Base-by-base conservation (phyloP, 192 early-diverging fungal species). In the Geranomyces variabilis region DNA sequence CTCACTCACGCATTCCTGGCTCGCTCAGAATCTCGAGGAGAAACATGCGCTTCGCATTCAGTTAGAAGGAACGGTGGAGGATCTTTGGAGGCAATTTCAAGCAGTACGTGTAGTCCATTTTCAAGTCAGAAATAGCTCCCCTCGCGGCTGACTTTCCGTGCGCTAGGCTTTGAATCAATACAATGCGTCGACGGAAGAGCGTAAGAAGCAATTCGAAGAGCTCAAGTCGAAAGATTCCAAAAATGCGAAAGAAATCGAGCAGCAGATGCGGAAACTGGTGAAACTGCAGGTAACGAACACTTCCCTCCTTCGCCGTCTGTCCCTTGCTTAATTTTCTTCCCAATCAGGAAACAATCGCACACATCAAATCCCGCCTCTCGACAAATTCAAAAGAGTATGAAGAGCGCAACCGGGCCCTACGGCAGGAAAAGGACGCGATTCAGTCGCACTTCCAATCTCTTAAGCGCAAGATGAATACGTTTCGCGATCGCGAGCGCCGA, bases 41-140 rank as follows among this genome's bases (percentile, higher is more conserved):
- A 86, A 86, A 61, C 87, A 88, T 75, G 83, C 85, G 8, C 68
- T 86, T 45, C 59, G 87, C 30, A 88, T 88, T 44, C 85, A 86
- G 76, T 61, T 88, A 14, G 87, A 88, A 72, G 82, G 85, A 19
- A 84, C 79, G 1, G 82, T 88, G 8, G 87, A 88, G 69, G 87
- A 88, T 43, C 70, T 88, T 7, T 85, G 83, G 87, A 62, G 79
- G 45, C 83, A 86, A 61, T 87, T 86, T 51, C 84, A 87, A 64
- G 74, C 81, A 17, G 79, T 80, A 64, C 22, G 75, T 17, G 5
- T 7, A 60, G 10, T 10, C 5, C 36, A 10, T 7, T 41, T 7
- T n/a, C n/a, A n/a, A n/a, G 14, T n/a, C 62, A n/a, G 24, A 63
- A 9, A 9, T 28, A 21, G 10, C 29, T 66, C 66, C 62, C n/a